Percentiles rank a stretch among this genome's conserved stretches.
phyloP scores from a whole-genome alignment of 306 rosid genomes.

The Dicorynia guianensis region DNA sequence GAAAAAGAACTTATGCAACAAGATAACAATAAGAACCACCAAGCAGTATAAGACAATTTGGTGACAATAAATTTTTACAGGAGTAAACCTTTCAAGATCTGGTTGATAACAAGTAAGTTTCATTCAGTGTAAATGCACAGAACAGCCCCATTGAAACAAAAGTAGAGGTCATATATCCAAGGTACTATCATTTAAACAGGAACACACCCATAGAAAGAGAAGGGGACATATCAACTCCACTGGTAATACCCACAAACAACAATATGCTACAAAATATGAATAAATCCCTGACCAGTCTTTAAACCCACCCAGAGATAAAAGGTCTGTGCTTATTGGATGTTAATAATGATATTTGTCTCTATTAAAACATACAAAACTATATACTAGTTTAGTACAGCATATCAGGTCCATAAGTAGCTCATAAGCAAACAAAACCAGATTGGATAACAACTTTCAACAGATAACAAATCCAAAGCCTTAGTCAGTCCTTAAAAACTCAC shows the following conservation, averaged over 20 bases:
- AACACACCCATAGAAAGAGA: background rate
- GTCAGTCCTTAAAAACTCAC: conserved; percentile 60
- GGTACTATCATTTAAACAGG: no score
- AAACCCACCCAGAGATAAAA: conserved; percentile 2
- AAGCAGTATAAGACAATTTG: conserved; percentile 9
- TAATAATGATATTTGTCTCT: conserved; percentile 20
- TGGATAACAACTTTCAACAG: background rate
- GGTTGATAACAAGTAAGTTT: conserved; percentile 18
- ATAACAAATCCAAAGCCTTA: conserved; percentile 25
- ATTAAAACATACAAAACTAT: conserved; percentile 28
- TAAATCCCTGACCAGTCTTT: conserved; percentile 11
- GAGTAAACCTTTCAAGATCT: conserved; percentile 32
- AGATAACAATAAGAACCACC: conserved; percentile 19
- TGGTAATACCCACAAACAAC: background rate
- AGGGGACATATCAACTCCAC: background rate
- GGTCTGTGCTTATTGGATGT: conserved; percentile 18
- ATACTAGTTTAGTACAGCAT: conserved; percentile 21
- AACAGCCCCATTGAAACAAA: conserved; percentile 11
- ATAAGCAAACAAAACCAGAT: conserved; percentile 27
- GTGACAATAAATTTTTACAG: conserved; percentile 26
- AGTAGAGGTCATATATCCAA: background rate
- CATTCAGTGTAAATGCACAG: conserved; percentile 8
- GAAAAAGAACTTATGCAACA: background rate
- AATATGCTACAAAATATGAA: background rate
- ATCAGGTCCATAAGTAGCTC: background rate